Evolutionary conservation across 805 yeast genomes (phyloP).

Genomic region (Ogataea parapolymorpha): DNA sequence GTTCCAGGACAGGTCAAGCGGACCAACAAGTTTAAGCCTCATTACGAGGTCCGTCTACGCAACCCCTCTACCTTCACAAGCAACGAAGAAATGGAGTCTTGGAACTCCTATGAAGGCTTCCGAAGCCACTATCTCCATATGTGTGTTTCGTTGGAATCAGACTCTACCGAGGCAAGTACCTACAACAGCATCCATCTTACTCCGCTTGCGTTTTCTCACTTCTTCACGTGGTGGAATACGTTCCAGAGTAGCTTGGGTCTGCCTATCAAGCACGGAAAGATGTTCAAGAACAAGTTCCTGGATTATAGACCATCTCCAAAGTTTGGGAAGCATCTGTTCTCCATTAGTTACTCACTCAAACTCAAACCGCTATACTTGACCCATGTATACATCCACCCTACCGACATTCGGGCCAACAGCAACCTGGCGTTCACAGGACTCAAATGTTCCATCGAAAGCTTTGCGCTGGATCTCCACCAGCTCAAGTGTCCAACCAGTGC

Average conservation of each 20-base stretch:
- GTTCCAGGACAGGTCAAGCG: conserved; percentile 36
- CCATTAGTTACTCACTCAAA: conserved; percentile 76
- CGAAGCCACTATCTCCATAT: conserved; percentile 80
- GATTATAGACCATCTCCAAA: conserved; percentile 25
- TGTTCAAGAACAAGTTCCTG: conserved; percentile 53
- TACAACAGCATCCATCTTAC: conserved; percentile 76
- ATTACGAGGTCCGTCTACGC: conserved; percentile 52
- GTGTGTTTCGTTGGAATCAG: conserved; percentile 54
- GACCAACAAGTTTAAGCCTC: conserved; percentile 50
- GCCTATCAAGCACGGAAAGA: conserved; percentile 71
- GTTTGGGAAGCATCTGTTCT: conserved; percentile 43
- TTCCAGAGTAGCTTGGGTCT: conserved; percentile 77
- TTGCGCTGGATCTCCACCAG: conserved; percentile 67
- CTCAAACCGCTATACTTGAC: conserved; percentile 71
- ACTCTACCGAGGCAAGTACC: conserved; percentile 26
- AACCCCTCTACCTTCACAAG: conserved; percentile 48
- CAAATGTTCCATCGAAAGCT: conserved; percentile 54
- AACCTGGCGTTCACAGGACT: conserved; percentile 64
- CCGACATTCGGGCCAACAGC: conserved; percentile 37
- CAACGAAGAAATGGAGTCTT: conserved; percentile 39
- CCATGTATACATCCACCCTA: conserved; percentile 60
- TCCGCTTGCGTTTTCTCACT: conserved; percentile 63
- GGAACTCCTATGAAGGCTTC: conserved; percentile 80
- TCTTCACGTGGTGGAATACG: conserved; percentile 81
- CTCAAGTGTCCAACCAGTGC: conserved; percentile 30